Base-by-base conservation (phyloP, 2,329 filamentous ascomycete species). In the Grosmannia huntii region DNA sequence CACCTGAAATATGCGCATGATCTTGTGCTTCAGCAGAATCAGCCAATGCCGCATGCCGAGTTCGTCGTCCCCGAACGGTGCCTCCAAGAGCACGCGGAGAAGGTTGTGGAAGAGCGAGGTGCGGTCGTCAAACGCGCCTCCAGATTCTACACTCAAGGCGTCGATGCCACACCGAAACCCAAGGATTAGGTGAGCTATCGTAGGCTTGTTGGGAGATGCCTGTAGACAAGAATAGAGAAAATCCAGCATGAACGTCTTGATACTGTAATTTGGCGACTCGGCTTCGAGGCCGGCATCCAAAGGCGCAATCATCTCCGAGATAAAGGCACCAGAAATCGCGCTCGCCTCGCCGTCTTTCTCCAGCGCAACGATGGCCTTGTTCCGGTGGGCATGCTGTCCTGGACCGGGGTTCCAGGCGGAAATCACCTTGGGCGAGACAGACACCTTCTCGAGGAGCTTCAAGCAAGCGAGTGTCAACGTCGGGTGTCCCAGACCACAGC, bases 311-410 rank as follows among this genome's bases (percentile, higher is more conserved):
- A 95, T 79, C 66, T 90, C 85, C 1, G 81, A 76, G 12, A 85
- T 80, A 57, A 96, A 82, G 0, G 85, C 84, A 46, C 83, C 80
- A 0, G 89, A 81, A 57, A 97, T 89, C n/a, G 85, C 81, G 60
- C 91, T 85, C 38, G 90, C 80, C 66, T 92, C 86, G 49, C 87
- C 84, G 64, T 91, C 84, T 53, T 86, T 85, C 66, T 95, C 90
- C 56, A 99, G 76, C n/a, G 90, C 86, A 59, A 91, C 88, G 56
- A 96, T 87, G 25, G 91, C 86, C 70, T 91, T 89, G 74, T 92
- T 91, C 59, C 89, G 82, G 67, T 87, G 80, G 53, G 80, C 76
- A 64, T 83, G 79, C 59, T 81, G 80, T 12, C 78, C 77, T 57
- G 83, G 77, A 1, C 82, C 84, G 1, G 81, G 77, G 10, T 78